phyloP scores from a whole-genome alignment of 1,284 basidiomycete genomes.

The Sanghuangporus weigelae region DNA sequence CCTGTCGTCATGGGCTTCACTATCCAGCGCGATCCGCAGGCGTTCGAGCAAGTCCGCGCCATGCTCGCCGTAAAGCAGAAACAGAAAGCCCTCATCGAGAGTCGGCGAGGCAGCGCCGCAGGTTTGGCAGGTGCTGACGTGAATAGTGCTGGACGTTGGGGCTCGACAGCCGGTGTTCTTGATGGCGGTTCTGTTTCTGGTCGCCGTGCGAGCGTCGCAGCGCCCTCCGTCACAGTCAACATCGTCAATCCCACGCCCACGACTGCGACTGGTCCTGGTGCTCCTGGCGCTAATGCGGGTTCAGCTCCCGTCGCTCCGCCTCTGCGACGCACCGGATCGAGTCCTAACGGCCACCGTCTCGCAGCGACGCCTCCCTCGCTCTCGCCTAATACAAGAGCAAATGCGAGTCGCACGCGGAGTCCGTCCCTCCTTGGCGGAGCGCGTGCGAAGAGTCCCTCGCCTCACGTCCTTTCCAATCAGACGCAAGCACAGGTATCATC shows the following conservation, averaged over 20 bases:
- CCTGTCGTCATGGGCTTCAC: conserved; percentile 62
- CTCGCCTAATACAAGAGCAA: conserved; percentile 1
- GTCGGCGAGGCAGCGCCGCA: conserved; percentile 54
- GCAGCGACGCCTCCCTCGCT: conserved; percentile 6
- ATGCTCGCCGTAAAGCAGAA: conserved; percentile 61
- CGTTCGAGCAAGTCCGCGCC: conserved; percentile 57
- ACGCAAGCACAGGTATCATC: neutral
- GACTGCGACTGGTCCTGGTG: conserved; percentile 10
- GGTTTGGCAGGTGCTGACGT: conserved; percentile 24
- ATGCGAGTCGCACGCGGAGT: conserved; percentile 3
- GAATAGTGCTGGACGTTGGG: neutral
- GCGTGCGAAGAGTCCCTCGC: conserved; percentile 5
- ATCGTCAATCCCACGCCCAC: conserved; percentile 17
- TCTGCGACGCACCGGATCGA: conserved; percentile 3
- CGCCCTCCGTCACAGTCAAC: conserved; percentile 11
- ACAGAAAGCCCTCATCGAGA: conserved; percentile 65
- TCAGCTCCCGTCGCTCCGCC: neutral
- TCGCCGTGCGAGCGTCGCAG: conserved; percentile 12
- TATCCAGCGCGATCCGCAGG: conserved; percentile 47
- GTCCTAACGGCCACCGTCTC: conserved; percentile 1
- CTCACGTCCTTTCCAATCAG: conserved; percentile 7
- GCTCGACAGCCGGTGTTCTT: conserved; percentile 9
- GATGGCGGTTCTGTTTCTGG: neutral
- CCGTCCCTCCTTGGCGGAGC: conserved; percentile 13
- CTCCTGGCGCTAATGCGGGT: neutral